Percentiles rank a stretch among this genome's conserved stretches.
These are phyloP conservation scores for Ophiosphaerella narmari DNA, from an alignment of 2,329 filamentous ascomycete genomes.

Conservation along the genomic window DNA sequence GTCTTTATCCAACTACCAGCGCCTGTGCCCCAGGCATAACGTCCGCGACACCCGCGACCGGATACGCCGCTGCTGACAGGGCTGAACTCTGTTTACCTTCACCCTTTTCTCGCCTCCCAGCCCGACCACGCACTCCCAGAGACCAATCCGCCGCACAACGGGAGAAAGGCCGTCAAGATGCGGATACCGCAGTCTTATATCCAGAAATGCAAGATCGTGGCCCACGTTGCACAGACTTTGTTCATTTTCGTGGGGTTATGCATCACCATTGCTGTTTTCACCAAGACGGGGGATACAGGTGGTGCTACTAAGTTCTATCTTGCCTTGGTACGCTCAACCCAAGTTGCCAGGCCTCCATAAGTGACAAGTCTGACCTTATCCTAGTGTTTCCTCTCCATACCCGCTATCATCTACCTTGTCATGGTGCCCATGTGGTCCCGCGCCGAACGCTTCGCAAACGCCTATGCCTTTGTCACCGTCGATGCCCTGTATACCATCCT, in stretches of 20 bases:
- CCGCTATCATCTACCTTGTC: conserved; percentile 63
- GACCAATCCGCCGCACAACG: not conserved
- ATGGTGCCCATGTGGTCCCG: conserved; percentile 66
- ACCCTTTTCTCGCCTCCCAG: not conserved
- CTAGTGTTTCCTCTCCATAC: conserved; percentile 64
- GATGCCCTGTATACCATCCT: conserved; percentile 59
- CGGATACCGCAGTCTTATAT: conserved; percentile 52
- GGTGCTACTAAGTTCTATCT: conserved; percentile 62
- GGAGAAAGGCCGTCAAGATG: conserved; percentile 38
- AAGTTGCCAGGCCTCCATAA: not conserved
- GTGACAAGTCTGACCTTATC: conserved; percentile 19
- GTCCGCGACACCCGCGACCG: not conserved
- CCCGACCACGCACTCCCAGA: conserved; percentile 2
- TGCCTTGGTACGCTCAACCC: conserved; percentile 54
- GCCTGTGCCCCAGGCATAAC: not conserved
- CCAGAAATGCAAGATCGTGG: conserved; percentile 60
- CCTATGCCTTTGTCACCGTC: conserved; percentile 62
- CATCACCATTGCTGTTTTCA: conserved; percentile 63
- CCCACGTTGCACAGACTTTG: conserved; percentile 60
- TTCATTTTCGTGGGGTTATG: conserved; percentile 63
- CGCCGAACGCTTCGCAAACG: conserved; percentile 62
- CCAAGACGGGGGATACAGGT: conserved; percentile 58
- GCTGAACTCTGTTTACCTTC: conserved; percentile 10
- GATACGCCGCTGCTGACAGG: not conserved
- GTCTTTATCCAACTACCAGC: not conserved